A percentile compares a stretch with the other conserved stretches of the same genome.
phyloP scores from a whole-genome alignment of 768 basidiomycete genomes.

The Coprinopsis sp. region DNA sequence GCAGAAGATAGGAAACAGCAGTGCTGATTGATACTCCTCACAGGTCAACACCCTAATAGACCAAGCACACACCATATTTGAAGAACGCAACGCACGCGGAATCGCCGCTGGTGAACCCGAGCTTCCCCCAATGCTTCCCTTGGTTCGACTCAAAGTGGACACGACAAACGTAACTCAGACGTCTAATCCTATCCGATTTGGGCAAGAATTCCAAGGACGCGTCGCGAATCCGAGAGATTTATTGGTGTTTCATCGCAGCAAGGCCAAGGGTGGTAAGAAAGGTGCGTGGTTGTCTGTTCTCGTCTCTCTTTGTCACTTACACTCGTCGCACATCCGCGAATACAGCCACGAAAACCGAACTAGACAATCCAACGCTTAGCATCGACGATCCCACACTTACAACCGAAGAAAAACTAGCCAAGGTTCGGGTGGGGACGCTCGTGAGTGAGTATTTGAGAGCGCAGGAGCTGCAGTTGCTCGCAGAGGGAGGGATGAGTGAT shows the following conservation, averaged over 20 bases:
- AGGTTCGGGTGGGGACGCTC: conserved; percentile 80
- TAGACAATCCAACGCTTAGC: conserved; percentile 75
- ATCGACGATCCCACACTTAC: conserved; percentile 72
- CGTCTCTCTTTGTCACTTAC: no score
- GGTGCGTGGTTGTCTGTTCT: no score
- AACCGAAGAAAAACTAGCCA: conserved; percentile 69
- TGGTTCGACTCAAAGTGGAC: conserved; percentile 87
- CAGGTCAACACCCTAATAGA: conserved; percentile 79
- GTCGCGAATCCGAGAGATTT: conserved; percentile 95
- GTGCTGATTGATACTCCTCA: not conserved
- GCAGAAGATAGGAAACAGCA: no score
- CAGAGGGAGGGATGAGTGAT: conserved; percentile 86
- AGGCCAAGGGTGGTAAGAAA: conserved; percentile 50
- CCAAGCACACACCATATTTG: conserved; percentile 73
- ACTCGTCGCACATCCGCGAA: no score
- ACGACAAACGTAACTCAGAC: conserved; percentile 88
- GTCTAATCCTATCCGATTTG: conserved; percentile 95
- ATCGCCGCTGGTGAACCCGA: conserved; percentile 57
- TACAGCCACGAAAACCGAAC: conserved; percentile 61
- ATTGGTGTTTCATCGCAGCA: conserved; percentile 83
- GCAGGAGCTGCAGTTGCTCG: conserved; percentile 89
- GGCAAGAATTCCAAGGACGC: conserved; percentile 87
- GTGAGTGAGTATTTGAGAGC: conserved; percentile 90
- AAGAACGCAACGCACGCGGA: conserved; percentile 64
- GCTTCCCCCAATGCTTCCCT: conserved; percentile 72